Evolutionary conservation across 495 filamentous ascomycete species (phyloP).

Genomic region (Penicillium silybi): DNA sequence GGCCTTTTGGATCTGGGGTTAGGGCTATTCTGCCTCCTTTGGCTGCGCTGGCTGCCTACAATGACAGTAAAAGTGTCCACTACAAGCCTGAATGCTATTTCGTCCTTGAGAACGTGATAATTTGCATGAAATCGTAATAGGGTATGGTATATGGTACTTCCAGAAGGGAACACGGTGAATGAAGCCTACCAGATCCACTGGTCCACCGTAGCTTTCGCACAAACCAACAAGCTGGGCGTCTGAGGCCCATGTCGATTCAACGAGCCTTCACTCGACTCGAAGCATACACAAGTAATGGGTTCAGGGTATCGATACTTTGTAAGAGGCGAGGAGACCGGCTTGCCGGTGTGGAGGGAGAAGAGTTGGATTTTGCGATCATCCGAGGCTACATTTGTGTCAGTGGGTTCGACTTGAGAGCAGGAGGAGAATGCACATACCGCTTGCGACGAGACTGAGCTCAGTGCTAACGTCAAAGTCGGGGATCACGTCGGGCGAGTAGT

Average conservation of each 20-base stretch:
- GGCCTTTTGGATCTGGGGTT: too few species aligned
- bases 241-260: constrained; percentile 22
- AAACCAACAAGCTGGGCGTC: constrained; percentile 36
- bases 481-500: constrained; percentile 22
- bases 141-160: too few species aligned
- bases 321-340: constrained; percentile 30
- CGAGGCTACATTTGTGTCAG: constrained; percentile 19
- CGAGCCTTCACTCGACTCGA: constrained; percentile 28
- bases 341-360: constrained; percentile 37
- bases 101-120: too few species aligned
- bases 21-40: too few species aligned
- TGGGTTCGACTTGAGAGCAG: neutral
- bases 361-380: constrained; percentile 34
- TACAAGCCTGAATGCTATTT: too few species aligned
- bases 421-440: constrained; percentile 21
- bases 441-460: constrained; percentile 38
- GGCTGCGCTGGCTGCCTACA: too few species aligned
- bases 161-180: too few species aligned
- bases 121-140: too few species aligned
- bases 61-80: too few species aligned
- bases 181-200: constrained; percentile 45
- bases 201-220: constrained; percentile 29
- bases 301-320: constrained; percentile 24
- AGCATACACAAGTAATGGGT: constrained; percentile 31
- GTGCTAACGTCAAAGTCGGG: constrained; percentile 36